phyloP scores from a whole-genome alignment of 108 stramenopile genomes.

The Discostella stelligeroides region DNA sequence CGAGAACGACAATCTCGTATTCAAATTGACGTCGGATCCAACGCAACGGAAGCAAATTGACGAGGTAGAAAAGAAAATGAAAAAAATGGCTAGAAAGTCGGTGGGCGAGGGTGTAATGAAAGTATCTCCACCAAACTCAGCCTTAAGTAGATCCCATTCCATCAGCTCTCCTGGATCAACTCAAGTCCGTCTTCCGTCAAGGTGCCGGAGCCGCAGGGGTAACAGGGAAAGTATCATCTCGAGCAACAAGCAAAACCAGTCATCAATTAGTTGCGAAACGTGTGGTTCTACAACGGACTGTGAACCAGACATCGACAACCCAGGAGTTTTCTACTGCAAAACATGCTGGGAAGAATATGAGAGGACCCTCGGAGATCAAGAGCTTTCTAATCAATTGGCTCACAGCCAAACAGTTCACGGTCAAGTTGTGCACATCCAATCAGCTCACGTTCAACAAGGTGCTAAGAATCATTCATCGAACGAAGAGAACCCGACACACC shows the following conservation, averaged over 20 bases:
- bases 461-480: conserved; percentile 11
- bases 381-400: background rate
- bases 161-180: background rate
- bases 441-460: background rate
- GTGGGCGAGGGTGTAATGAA: conserved; percentile 3
- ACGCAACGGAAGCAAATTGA: conserved; percentile 46
- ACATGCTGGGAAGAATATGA: conserved; percentile 66
- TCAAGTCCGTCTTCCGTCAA: background rate
- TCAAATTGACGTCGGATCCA: conserved; percentile 52
- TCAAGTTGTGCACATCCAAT: background rate
- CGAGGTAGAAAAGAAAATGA: conserved; percentile 27
- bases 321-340: conserved; percentile 55
- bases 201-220: background rate
- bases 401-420: background rate
- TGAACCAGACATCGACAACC: conserved; percentile 62
- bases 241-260: conserved; percentile 8
- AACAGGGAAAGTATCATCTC: background rate
- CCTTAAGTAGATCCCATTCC: conserved; percentile 1
- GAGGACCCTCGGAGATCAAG: background rate
- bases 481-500: conserved; percentile 25
- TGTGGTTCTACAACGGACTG: conserved; percentile 47
- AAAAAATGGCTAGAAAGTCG: conserved; percentile 31
- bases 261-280: conserved; percentile 44
- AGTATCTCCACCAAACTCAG: conserved; percentile 12
- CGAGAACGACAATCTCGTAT: conserved; percentile 51